phyloP scores from a whole-genome alignment of 208 protist genomes.

The Novymonas esmeraldas region DNA sequence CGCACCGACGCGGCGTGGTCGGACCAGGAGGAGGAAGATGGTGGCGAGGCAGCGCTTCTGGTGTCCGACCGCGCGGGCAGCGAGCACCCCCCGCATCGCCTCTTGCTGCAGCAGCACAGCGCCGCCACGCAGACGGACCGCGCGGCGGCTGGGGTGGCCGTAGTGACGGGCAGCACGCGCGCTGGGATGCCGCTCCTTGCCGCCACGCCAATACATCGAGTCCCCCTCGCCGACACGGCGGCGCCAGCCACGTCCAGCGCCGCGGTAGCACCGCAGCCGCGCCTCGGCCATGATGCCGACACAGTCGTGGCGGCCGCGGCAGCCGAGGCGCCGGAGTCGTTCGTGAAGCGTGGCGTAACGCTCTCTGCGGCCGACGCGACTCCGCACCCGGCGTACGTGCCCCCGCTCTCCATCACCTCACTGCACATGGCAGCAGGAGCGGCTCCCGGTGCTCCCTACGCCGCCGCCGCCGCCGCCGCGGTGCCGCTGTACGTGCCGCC shows the following conservation, averaged over 20 bases:
- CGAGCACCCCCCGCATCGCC: background rate
- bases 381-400: background rate
- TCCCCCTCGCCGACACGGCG: background rate
- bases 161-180: slow-evolving; percentile 2
- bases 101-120: slow-evolving; percentile 6
- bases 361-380: no score
- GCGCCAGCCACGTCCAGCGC: no score
- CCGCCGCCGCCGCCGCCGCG: background rate
- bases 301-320: no score
- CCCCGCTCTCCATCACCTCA: background rate
- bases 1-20: slow-evolving; percentile 8
- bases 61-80: background rate
- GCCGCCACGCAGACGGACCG: slow-evolving; percentile 13
- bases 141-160: background rate
- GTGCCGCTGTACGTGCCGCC: slow-evolving; percentile 37
- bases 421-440: background rate
- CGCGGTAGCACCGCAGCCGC: no score
- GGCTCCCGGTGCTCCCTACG: no score
- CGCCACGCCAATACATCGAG: slow-evolving; percentile 6
- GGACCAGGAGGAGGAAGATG: background rate
- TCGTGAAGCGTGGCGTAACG: slow-evolving; percentile 14
- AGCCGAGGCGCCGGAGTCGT: slow-evolving; percentile 9
- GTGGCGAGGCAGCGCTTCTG: background rate
- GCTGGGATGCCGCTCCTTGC: slow-evolving; percentile 13
- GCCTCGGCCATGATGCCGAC: no score